phyloP scores from a whole-genome alignment of 176 grass and related monocot species.

The Lolium rigidum region DNA sequence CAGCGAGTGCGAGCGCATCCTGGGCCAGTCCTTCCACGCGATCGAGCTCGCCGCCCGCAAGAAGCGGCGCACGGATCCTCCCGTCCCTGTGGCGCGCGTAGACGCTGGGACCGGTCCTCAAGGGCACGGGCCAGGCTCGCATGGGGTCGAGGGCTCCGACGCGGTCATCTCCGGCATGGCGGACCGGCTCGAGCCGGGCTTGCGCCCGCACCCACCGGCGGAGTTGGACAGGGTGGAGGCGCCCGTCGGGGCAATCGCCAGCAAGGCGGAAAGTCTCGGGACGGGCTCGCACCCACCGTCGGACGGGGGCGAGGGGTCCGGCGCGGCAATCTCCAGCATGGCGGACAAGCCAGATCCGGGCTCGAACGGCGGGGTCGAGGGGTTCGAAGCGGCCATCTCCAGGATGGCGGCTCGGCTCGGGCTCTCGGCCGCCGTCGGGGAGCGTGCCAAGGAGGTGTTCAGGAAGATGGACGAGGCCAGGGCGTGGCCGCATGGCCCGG shows the following conservation, averaged over 20 bases:
- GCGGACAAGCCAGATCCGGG: background rate
- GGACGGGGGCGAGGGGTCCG: too few species aligned
- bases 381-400: constrained; percentile 22
- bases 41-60: constrained; percentile 35
- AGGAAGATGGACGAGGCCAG: constrained; percentile 31
- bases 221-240: background rate
- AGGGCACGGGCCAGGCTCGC: background rate
- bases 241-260: background rate
- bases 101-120: background rate
- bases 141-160: background rate
- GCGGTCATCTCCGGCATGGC: background rate
- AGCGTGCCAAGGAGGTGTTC: constrained; percentile 47
- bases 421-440: constrained; percentile 34
- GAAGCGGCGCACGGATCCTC: background rate
- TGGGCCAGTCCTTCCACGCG: constrained; percentile 38
- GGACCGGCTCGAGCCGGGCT: background rate
- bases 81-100: background rate
- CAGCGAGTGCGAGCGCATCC: constrained; percentile 54
- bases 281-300: background rate
- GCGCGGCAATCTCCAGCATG: background rate
- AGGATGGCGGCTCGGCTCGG: constrained; percentile 46
- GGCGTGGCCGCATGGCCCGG: background rate
- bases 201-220: background rate
- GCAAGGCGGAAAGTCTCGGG: background rate
- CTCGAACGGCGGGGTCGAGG: background rate